Evolutionary conservation across 495 filamentous ascomycete genomes (phyloP).

Genomic region (Lepraria neglecta): DNA sequence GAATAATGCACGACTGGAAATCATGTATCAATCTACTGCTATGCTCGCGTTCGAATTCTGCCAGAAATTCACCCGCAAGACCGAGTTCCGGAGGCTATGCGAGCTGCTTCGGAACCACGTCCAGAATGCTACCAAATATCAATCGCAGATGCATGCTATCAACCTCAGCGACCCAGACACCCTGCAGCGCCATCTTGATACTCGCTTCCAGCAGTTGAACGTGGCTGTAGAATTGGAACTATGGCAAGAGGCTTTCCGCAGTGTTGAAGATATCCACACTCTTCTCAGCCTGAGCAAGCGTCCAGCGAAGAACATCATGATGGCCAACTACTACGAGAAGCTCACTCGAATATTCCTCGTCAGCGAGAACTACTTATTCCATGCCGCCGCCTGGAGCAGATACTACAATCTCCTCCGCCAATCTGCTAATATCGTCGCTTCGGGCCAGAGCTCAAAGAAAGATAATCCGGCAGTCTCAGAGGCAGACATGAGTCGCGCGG

Average conservation of each 20-base stretch:
- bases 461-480: conserved; percentile 88
- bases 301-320: conserved; percentile 98
- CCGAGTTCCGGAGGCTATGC: conserved; percentile 96
- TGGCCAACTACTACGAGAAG: conserved; percentile 99
- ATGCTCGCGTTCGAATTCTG: conserved; percentile 98
- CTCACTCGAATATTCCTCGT: conserved; percentile 96
- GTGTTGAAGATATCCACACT: conserved; percentile 98
- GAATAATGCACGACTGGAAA: conserved; percentile 95
- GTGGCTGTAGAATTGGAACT: conserved; percentile 96
- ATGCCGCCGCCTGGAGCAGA: conserved; percentile 91
- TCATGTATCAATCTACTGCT: conserved; percentile 97
- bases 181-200: conserved; percentile 92
- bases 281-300: conserved; percentile 97
- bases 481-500: conserved; percentile 77
- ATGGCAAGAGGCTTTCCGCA: conserved; percentile 99
- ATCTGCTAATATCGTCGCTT: conserved; percentile 75
- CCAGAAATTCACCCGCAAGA: conserved; percentile 96
- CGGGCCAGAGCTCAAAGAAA: conserved; percentile 81
- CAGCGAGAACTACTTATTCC: conserved; percentile 98
- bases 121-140: conserved; percentile 98
- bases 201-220: conserved; percentile 96
- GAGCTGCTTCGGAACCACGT: conserved; percentile 98
- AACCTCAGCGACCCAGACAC: conserved; percentile 97
- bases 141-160: conserved; percentile 97
- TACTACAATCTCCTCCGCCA: conserved; percentile 95